Base-by-base conservation (phyloP, 352 stramenopile species). In the Bremia lactucae region DNA sequence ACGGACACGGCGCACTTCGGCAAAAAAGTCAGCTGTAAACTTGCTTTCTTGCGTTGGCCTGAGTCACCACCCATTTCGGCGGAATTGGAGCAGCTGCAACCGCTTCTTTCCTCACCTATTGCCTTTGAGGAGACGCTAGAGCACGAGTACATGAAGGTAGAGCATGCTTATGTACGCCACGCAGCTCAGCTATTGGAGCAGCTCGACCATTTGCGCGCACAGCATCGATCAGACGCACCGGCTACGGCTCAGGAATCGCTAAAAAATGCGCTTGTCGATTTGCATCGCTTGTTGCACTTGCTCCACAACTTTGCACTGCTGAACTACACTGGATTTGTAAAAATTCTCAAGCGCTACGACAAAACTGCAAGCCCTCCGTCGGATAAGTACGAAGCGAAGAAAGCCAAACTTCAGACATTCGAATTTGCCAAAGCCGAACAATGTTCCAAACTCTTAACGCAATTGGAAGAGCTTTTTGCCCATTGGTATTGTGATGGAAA, bases 321-420 rank as follows among this genome's bases (percentile, higher is more conserved):
- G 42, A 98, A 98, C 53, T 98, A 98, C 64, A 98, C 95, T 0
- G 95, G 83, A 10, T 97, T 98, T 57, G 76, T 98, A 15, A 98
- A 98, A 62, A 96, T 98, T 51, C 55, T 97, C 21, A 98, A 98
- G 59, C 97, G 97, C 44, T 87, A 97, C 59, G 92, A 97, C 61
- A 66, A 62, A 24, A 50, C 63, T 28, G 36, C 41, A 10, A 72
- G 75, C 47, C 68, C 76, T 26, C 49, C 53, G 14, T 23, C 31
- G 16, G 53, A 57, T 3, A 26, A 62, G 33, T 61, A 62, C 1
- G 59, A 76, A 15, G 42, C 76, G 16, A 61, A 86, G 45, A 65
- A 65, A 38, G 36, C 37, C 13, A 68, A 64, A 11, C 62, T 87
- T 19, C 56, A 88, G 42, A 59, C 48, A 3, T 79, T 70, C 22